A percentile compares a stretch with the other conserved stretches of the same genome.
phyloP scores from a whole-genome alignment of 495 filamentous ascomycete genomes.

The Neurospora africana region DNA sequence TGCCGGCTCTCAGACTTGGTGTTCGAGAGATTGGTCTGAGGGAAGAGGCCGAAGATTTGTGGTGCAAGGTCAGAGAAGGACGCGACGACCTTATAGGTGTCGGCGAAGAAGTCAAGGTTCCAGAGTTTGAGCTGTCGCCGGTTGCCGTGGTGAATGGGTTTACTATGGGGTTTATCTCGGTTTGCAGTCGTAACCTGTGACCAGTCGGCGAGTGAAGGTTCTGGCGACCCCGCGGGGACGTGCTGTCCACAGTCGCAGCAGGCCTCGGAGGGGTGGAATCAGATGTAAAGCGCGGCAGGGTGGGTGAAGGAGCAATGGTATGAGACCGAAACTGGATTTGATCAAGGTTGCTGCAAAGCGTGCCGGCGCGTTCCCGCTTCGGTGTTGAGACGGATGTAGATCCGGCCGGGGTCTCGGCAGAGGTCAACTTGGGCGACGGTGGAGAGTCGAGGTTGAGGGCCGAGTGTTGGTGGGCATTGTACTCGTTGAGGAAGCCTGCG shows the following conservation, averaged over 20 bases:
- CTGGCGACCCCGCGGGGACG: conserved; percentile 6
- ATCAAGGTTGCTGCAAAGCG: not conserved
- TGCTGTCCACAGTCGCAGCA: conserved; percentile 7
- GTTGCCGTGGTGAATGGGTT: conserved; percentile 17
- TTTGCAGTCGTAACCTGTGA: conserved; percentile 23
- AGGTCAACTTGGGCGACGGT: conserved; percentile 1
- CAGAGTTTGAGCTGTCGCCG: conserved; percentile 5
- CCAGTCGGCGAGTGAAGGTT: conserved; percentile 12
- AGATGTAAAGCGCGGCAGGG: conserved; percentile 4
- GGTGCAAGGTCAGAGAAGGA: conserved; percentile 20
- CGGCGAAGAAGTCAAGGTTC: not conserved
- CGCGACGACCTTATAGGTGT: conserved; percentile 19
- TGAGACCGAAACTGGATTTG: conserved; percentile 22
- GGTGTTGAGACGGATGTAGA: conserved; percentile 4
- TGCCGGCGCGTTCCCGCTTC: not conserved
- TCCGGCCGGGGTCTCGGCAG: conserved; percentile 3
- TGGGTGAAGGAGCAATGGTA: conserved; percentile 26
- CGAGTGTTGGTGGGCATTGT: conserved; percentile 1
- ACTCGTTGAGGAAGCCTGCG: conserved; percentile 1
- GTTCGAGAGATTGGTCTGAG: conserved; percentile 35
- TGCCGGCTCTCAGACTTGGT: conserved; percentile 35
- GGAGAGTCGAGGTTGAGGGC: conserved; percentile 8
- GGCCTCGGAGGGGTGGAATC: conserved; percentile 1
- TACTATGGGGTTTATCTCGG: conserved; percentile 19
- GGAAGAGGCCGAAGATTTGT: conserved; percentile 31